A percentile compares a stretch with the other conserved stretches of the same genome.
Conservation (phyloP, 345 rosid genomes). For the Sapria himalayana region DNA sequence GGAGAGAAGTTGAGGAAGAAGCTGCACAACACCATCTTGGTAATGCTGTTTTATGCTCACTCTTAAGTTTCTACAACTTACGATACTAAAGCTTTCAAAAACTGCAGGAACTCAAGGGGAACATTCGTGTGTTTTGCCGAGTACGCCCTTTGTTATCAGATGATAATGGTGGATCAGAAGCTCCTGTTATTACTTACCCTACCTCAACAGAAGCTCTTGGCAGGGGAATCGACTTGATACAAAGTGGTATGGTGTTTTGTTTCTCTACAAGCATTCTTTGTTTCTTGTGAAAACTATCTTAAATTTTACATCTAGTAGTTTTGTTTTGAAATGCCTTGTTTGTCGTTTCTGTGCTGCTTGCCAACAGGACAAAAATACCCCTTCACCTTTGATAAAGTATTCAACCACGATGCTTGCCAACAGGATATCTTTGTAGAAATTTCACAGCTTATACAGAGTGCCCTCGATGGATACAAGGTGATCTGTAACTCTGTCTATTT, state of each 20-base stretch:
- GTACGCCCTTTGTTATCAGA: constrained; percentile 74
- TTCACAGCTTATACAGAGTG: constrained; percentile 87
- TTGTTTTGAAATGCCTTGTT: neutral
- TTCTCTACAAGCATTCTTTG: too few species aligned
- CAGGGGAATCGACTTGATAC: constrained; percentile 59
- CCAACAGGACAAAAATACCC: constrained; percentile 58
- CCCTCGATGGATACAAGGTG: constrained; percentile 95
- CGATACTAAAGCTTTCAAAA: constrained; percentile 1
- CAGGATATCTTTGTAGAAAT: constrained; percentile 77
- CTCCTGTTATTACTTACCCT: constrained; percentile 42
- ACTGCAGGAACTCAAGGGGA: constrained; percentile 81
- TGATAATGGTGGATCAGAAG: constrained; percentile 40
- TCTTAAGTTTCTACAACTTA: neutral
- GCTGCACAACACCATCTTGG: constrained; percentile 78
- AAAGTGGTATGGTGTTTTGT: constrained; percentile 30
- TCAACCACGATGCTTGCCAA: constrained; percentile 64
- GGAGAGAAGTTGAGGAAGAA: constrained; percentile 68
- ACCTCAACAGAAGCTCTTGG: constrained; percentile 48
- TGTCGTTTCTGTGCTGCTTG: neutral
- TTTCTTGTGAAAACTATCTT: neutral
- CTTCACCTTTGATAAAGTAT: constrained; percentile 87
- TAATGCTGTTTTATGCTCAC: constrained; percentile 8
- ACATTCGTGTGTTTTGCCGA: constrained; percentile 84
- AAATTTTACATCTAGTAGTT: neutral
- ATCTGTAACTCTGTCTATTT: too few species aligned